phyloP scores from a whole-genome alignment of 1,139 yeast genomes.

The Blastobotrys ciferrii region DNA sequence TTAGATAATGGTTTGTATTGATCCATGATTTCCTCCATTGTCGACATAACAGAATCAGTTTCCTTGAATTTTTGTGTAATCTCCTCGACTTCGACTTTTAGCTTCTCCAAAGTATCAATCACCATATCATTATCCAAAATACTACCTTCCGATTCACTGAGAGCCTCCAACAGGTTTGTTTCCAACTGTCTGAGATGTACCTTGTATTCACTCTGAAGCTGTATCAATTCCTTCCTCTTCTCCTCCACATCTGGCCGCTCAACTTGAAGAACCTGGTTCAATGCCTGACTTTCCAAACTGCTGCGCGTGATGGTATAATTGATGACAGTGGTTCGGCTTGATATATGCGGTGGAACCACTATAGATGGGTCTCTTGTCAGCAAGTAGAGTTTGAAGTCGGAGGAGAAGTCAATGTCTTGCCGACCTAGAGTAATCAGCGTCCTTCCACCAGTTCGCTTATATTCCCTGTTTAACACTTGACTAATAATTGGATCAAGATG shows the following conservation, averaged over 20 bases:
- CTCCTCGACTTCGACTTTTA: constrained; percentile 62
- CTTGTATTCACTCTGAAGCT: constrained; percentile 60
- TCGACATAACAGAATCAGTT: constrained; percentile 52
- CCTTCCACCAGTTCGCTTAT: constrained; percentile 69
- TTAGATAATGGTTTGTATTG: constrained; percentile 54
- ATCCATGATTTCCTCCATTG: constrained; percentile 50
- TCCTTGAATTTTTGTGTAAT: constrained; percentile 55
- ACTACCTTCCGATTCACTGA: constrained; percentile 58
- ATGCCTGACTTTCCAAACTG: constrained; percentile 61
- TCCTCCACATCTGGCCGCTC: constrained; percentile 68
- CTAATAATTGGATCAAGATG: constrained; percentile 70
- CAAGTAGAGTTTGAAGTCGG: constrained; percentile 59
- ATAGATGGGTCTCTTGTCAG: constrained; percentile 59
- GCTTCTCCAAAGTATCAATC: constrained; percentile 56
- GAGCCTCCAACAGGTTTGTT: constrained; percentile 53
- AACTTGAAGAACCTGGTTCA: constrained; percentile 54
- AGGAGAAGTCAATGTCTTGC: constrained; percentile 64
- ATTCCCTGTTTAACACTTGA: constrained; percentile 60
- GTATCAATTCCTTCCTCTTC: constrained; percentile 52
- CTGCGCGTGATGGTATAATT: constrained; percentile 72
- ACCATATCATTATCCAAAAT: constrained; percentile 68
- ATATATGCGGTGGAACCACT: constrained; percentile 51
- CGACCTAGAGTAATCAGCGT: constrained; percentile 58
- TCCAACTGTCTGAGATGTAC: constrained; percentile 58
- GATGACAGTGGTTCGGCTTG: constrained; percentile 59